Conservation (phyloP, 108 stramenopile species). For the Mediolabrus comicus region DNA sequence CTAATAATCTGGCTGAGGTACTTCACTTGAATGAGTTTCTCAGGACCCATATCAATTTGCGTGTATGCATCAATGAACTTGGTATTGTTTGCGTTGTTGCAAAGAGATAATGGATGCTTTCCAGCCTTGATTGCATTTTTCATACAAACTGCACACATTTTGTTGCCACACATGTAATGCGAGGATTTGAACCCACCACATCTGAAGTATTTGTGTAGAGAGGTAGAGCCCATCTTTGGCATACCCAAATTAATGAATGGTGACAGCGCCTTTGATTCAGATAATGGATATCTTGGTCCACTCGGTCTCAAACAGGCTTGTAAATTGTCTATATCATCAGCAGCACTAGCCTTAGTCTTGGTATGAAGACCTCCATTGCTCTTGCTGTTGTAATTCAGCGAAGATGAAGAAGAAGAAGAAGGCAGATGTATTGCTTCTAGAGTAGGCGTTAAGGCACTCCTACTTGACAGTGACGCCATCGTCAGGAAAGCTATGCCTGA, state of each 20-base stretch:
- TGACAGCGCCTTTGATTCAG: too few species aligned
- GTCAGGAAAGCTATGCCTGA: too few species aligned
- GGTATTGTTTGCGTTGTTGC: not conserved
- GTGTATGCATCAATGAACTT: not conserved
- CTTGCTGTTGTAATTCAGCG: too few species aligned
- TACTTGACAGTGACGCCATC: too few species aligned
- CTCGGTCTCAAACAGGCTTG: too few species aligned
- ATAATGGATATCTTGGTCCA: too few species aligned
- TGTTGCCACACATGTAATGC: not conserved
- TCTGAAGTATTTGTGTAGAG: not conserved
- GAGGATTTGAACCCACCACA: not conserved
- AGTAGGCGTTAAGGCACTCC: too few species aligned
- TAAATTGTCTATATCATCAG: too few species aligned
- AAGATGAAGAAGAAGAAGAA: too few species aligned
- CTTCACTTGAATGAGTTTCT: not conserved
- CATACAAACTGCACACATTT: constrained; percentile 8
- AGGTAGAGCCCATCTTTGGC: constrained; percentile 19
- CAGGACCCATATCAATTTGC: not conserved
- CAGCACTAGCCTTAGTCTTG: too few species aligned
- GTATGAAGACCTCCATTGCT: too few species aligned
- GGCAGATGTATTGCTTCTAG: too few species aligned
- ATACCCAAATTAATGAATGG: constrained; percentile 21
- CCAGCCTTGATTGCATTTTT: not conserved
- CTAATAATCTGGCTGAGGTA: not conserved
- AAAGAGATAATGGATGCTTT: not conserved